These are phyloP conservation scores for Sequoia sempervirens DNA, from an alignment of 75 land plant genomes.

Conservation along the genomic window DNA sequence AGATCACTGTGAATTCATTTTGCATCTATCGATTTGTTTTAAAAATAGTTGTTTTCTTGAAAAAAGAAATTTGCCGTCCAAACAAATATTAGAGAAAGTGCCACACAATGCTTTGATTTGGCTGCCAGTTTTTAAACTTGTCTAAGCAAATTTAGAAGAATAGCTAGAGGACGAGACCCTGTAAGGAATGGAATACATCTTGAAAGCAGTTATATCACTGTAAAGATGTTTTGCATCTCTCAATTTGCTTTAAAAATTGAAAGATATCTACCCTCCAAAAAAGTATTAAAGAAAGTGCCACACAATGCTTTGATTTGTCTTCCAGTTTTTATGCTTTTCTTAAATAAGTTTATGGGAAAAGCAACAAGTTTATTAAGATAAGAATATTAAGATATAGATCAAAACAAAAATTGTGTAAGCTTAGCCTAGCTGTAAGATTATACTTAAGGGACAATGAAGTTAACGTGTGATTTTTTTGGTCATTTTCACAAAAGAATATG, in stretches of 20 bases:
- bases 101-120: background rate
- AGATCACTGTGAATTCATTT: no score
- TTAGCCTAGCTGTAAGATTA: background rate
- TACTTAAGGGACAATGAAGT: background rate
- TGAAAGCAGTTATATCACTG: no score
- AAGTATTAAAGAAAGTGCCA: background rate
- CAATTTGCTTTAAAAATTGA: no score
- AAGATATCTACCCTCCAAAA: background rate
- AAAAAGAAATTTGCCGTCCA: background rate
- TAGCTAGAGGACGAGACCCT: background rate
- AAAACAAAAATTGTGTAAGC: background rate
- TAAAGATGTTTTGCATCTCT: no score
- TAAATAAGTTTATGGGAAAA: background rate
- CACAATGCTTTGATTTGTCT: background rate
- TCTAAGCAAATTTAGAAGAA: background rate
- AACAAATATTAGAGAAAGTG: background rate
- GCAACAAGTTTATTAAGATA: no score
- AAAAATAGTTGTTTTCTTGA: no score
- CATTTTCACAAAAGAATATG: background rate
- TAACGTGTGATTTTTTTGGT: background rate
- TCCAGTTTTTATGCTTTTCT: background rate
- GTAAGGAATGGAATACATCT: background rate
- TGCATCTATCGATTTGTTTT: no score
- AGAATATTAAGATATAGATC: background rate
- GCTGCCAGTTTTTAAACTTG: background rate